Percentiles rank a stretch among this genome's conserved stretches.
Conservation (phyloP, 2,329 filamentous ascomycete species). For the Malbranchea zuffiana region DNA sequence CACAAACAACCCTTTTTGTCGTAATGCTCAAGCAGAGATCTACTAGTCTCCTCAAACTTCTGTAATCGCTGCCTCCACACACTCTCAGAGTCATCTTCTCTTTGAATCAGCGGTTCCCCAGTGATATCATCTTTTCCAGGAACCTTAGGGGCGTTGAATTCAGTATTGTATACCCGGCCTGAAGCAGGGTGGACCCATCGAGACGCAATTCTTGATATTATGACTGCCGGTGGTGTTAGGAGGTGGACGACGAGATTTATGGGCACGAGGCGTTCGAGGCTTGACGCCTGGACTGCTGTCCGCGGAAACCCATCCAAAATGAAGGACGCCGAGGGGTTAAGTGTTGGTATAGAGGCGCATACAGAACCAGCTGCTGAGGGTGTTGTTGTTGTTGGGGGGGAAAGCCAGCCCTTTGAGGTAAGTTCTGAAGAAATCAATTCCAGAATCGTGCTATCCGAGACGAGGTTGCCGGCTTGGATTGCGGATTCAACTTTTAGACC, state of each 20-base stretch:
- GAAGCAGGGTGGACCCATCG: conserved; percentile 90
- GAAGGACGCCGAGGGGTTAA: conserved; percentile 73
- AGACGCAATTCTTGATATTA: conserved; percentile 78
- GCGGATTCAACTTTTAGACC: conserved; percentile 82
- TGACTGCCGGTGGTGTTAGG: conserved; percentile 72
- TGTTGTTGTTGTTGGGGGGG: conserved; percentile 36
- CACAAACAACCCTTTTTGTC: conserved; percentile 70
- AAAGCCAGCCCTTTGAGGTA: conserved; percentile 72
- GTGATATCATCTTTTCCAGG: conserved; percentile 79
- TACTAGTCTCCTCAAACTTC: conserved; percentile 79
- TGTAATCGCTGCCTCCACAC: conserved; percentile 70
- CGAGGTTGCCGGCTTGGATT: conserved; percentile 81
- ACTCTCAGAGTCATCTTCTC: conserved; percentile 75
- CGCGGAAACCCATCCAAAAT: conserved; percentile 94
- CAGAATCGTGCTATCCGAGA: conserved; percentile 82
- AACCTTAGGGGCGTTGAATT: conserved; percentile 76
- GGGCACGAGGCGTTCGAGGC: conserved; percentile 71
- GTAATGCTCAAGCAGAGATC: conserved; percentile 80
- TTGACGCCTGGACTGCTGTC: conserved; percentile 66
- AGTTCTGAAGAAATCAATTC: conserved; percentile 87
- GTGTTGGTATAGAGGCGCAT: too few species aligned
- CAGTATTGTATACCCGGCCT: conserved; percentile 88
- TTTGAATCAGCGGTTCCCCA: conserved; percentile 70
- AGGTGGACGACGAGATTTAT: conserved; percentile 89
- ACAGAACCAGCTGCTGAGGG: conserved; percentile 34